Evolutionary conservation across 371 early-diverging fungal genomes (phyloP).

Genomic region (Mucor irregularis): DNA sequence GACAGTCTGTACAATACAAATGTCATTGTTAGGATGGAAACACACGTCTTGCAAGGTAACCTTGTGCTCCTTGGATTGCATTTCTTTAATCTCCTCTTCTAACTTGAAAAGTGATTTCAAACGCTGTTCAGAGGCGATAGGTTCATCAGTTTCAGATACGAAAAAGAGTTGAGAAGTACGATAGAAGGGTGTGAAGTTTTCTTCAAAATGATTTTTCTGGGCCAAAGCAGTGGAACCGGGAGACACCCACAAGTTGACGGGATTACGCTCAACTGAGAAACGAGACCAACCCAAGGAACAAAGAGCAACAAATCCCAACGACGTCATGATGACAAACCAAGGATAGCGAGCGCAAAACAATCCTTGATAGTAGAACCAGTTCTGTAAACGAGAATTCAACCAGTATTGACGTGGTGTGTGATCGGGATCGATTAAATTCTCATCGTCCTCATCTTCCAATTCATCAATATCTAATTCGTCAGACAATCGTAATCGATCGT

Average conservation of each 20-base stretch:
- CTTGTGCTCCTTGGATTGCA: constrained; percentile 38
- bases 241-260: constrained; percentile 73
- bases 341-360: constrained; percentile 64
- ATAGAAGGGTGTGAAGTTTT: constrained; percentile 74
- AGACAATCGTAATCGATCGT: constrained; percentile 54
- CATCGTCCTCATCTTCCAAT: constrained; percentile 39
- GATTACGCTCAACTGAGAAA: constrained; percentile 63
- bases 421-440: constrained; percentile 56
- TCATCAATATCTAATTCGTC: constrained; percentile 41
- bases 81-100: constrained; percentile 50
- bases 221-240: constrained; percentile 63
- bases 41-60: constrained; percentile 65
- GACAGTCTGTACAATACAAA: constrained; percentile 71
- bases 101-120: constrained; percentile 55
- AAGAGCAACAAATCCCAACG: constrained; percentile 47
- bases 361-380: constrained; percentile 72
- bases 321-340: constrained; percentile 52
- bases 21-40: constrained; percentile 66
- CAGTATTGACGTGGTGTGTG: constrained; percentile 60
- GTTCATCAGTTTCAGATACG: constrained; percentile 42
- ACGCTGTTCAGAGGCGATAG: constrained; percentile 52
- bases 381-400: constrained; percentile 60
- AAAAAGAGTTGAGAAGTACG: constrained; percentile 73
- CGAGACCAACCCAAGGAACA: constrained; percentile 62
- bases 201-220: constrained; percentile 70